These are phyloP conservation scores for Mucuna pruriens DNA, from an alignment of 306 rosid genomes.

Conservation along the genomic window DNA sequence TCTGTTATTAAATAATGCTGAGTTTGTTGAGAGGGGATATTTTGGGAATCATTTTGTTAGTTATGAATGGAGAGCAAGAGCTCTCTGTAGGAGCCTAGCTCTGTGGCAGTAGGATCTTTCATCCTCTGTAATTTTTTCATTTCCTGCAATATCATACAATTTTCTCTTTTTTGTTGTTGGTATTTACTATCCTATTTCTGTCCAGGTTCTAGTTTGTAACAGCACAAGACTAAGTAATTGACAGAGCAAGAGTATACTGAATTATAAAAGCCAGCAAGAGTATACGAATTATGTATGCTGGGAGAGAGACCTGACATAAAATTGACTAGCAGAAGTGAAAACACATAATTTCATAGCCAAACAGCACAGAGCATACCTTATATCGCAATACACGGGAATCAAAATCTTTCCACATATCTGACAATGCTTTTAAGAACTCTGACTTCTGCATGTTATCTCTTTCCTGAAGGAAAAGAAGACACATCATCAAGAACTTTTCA, in stretches of 20 bases:
- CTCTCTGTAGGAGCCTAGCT: too few species aligned
- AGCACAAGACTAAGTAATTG: conserved; percentile 9
- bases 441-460: conserved; percentile 99
- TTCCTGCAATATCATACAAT: too few species aligned
- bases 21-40: too few species aligned
- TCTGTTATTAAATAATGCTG: too few species aligned
- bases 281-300: not conserved
- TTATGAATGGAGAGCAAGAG: too few species aligned
- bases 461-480: conserved; percentile 66
- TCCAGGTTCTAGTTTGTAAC: too few species aligned
- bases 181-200: too few species aligned
- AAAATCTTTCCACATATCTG: conserved; percentile 99
- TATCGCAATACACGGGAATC: conserved; percentile 94
- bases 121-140: too few species aligned
- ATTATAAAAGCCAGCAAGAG: not conserved
- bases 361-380: conserved; percentile 67
- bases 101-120: too few species aligned
- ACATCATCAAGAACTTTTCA: conserved; percentile 27
- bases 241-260: not conserved
- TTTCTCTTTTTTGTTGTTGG: too few species aligned
- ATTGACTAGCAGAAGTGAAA: conserved; percentile 28
- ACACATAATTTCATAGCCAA: conserved; percentile 24
- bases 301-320: conserved; percentile 31
- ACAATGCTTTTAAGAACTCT: conserved; percentile 91
- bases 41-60: too few species aligned